Evolutionary conservation across 805 yeast species (phyloP), one percentile per base, ranked within the genome.

Genomic region (Candida sakaeoensis): DNA sequence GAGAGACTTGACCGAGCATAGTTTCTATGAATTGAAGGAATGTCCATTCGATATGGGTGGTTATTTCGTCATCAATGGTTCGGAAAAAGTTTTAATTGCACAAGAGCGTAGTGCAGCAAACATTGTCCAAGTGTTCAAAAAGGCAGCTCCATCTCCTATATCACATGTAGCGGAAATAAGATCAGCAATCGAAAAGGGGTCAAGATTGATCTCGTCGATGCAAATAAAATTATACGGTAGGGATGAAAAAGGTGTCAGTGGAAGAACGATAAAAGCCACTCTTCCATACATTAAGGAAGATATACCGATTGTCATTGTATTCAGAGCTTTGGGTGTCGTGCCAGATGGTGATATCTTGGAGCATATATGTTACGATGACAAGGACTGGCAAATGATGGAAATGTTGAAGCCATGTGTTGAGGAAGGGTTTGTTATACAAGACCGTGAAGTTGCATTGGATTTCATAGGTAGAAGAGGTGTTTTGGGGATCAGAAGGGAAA

Each of bases 41-140:
- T 93, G 99, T 69, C 99, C 99, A 23, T 93, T 87, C 65, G 99
- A 93, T 74, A 95, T 93, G 95, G 99, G 99, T 64, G 99, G 99
- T 47, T 93, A 93, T 65, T 93, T 93, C 60, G 90, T 93, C 52
- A 93, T 93, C 58, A 93, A 93, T 69, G 99, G 99, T 54, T 88
- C 97, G 15, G 99, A 93, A 63, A 93, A 93, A 63, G 99, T 93
- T 41, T 73, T 93, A 56, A 93, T 93, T 70, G 99, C 99, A 23
- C 99, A 93, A 68, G 99, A 93, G 67, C 80, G 99, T 63, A 82
- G 93, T 44, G 98, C 99, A 10, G 99, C 99, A 36, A 93, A 93
- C 60, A 93, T 93, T 50, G 99, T 93, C 27, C 99, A 93, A 70
- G 99, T 93, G 16, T 93, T 93, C 75, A 91, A 88, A 63, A 93